Percentiles rank a stretch among this genome's conserved stretches.
Evolutionary conservation across 2,329 filamentous ascomycete species (phyloP).

Genomic region (Drechslera avenae): DNA sequence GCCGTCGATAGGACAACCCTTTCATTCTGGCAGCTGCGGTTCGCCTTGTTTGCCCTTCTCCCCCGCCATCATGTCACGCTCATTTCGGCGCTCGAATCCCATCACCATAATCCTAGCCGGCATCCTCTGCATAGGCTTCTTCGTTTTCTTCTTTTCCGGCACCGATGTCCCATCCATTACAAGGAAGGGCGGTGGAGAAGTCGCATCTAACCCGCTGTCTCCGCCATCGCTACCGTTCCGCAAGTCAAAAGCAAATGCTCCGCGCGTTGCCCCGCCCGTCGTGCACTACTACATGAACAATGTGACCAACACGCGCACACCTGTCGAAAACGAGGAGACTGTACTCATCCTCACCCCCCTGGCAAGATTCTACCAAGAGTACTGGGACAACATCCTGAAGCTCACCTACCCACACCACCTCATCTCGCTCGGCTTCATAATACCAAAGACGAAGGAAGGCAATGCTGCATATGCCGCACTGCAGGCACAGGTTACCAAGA

Average conservation of each 20-base stretch:
- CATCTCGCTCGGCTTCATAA: constrained; percentile 93
- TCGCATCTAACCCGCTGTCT: constrained; percentile 72
- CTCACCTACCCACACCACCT: constrained; percentile 91
- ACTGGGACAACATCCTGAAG: constrained; percentile 90
- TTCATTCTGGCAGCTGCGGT: constrained; percentile 37
- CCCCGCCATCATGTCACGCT: constrained; percentile 62
- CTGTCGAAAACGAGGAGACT: constrained; percentile 79
- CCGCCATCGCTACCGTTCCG: constrained; percentile 76
- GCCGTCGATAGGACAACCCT: constrained; percentile 33
- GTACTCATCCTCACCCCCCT: constrained; percentile 92
- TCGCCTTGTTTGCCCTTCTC: constrained; percentile 27
- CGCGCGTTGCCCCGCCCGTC: constrained; percentile 76
- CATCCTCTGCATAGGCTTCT: constrained; percentile 69
- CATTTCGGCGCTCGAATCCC: constrained; percentile 78
- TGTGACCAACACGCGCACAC: constrained; percentile 78
- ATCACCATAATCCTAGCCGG: constrained; percentile 74
- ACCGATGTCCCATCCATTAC: constrained; percentile 58
- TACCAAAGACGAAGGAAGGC: constrained; percentile 90
- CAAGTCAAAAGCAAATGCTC: constrained; percentile 63
- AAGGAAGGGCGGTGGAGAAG: constrained; percentile 56
- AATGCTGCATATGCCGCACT: constrained; percentile 82
- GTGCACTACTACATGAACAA: constrained; percentile 95
- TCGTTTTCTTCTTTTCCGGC: constrained; percentile 66
- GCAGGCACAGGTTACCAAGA: constrained; percentile 83
- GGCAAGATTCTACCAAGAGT: constrained; percentile 88